phyloP scores from a whole-genome alignment of 108 stramenopile species.

The Craspedostauros australis region DNA sequence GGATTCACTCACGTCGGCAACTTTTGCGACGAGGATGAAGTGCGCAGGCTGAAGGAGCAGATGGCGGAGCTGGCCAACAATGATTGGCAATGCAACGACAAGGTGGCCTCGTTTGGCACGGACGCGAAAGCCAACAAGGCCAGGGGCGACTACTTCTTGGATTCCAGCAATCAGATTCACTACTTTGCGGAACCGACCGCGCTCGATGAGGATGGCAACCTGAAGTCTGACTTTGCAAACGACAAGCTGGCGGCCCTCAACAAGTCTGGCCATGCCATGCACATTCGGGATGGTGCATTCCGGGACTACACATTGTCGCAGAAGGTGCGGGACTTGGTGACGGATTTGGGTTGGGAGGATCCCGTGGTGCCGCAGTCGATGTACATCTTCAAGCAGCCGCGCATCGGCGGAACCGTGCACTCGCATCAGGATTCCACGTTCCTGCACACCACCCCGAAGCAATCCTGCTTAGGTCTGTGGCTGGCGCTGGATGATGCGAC shows the following conservation, averaged over 20 bases:
- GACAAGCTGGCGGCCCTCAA: constrained; percentile 75
- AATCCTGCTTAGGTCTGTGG: constrained; percentile 91
- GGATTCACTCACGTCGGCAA: constrained; percentile 48
- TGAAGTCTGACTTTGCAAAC: constrained; percentile 28
- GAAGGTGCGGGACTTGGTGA: constrained; percentile 48
- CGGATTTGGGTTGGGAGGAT: constrained; percentile 74
- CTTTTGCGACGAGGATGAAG: constrained; percentile 32
- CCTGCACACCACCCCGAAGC: constrained; percentile 79
- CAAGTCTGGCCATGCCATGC: constrained; percentile 91
- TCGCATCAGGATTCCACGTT: constrained; percentile 94
- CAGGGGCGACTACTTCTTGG: constrained; percentile 89
- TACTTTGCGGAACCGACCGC: constrained; percentile 86
- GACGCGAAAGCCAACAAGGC: constrained; percentile 57
- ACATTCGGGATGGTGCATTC: constrained; percentile 59
- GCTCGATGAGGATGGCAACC: constrained; percentile 22
- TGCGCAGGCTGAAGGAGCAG: constrained; percentile 47
- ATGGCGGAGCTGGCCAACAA: constrained; percentile 50
- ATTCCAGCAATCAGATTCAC: constrained; percentile 60
- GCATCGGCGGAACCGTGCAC: constrained; percentile 81
- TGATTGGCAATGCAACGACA: constrained; percentile 31
- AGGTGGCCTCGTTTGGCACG: constrained; percentile 66
- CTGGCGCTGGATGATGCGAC: constrained; percentile 90
- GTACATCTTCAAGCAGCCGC: constrained; percentile 93
- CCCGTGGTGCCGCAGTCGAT: constrained; percentile 88
- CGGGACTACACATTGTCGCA: constrained; percentile 46